Base-by-base conservation (phyloP, 169 alveolate genomes). In the Plasmodium gaboni region DNA sequence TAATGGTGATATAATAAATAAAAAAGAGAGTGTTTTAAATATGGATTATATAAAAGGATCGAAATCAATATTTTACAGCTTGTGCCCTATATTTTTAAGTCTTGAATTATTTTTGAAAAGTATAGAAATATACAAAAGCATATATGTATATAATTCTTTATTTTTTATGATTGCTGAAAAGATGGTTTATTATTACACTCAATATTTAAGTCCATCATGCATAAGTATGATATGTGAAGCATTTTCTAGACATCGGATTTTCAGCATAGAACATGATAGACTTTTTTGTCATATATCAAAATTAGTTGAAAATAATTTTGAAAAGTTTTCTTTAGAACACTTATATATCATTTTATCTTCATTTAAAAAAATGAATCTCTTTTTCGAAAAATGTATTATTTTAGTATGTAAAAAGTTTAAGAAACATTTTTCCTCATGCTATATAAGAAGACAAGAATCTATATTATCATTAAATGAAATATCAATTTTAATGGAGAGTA, bases 391-490 rank as follows among this genome's bases (percentile, higher is more conserved):
- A 19, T 68, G 91, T 53, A 50, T 83, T 3, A 68, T 83, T 68
- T 50, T 83, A 68, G 50, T 64, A 57, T 78, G 85, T 24, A 17
- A 83, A 9, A 68, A 68, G 51, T 83, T 83, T 68, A 72, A 24
- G n/a, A 24, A 46, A 15, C 69, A 83, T 67, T 83, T 83, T 83
- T 42, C 51, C 32, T 48, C 68, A 28, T 60, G 38, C 7, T 83
- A 83, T 32, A 83, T 83, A 55, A 53, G 59, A 48, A 83, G 91
- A 83, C 55, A 26, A 48, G 68, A 68, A 65, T 15, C 64, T 8
- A 8, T 50, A 28, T 72, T 94, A 22, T 50, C 93, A 32, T 72
- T 94, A 61, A 83, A 85, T 26, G 85, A 87, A 44, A 88, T 94
- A 44, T 88, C 94, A 5, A 17, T 67, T 55, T 55, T 92, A 28